phyloP scores from a whole-genome alignment of 75 land plant genomes.

The Sequoiadendron giganteum region DNA sequence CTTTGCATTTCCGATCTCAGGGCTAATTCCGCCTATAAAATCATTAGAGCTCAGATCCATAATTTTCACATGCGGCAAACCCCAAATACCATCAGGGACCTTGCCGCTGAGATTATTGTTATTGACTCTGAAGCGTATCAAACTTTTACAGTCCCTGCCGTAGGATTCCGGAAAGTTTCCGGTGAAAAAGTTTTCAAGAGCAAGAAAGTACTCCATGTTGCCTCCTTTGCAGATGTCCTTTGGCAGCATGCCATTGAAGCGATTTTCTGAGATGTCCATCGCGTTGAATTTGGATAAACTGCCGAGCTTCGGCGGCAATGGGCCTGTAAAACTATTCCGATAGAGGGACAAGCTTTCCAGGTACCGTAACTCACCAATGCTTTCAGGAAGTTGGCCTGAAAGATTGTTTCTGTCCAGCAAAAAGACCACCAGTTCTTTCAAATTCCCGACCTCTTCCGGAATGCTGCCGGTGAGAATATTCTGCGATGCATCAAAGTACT shows the following conservation, averaged over 20 bases:
- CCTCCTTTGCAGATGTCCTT: slow-evolving; percentile 26
- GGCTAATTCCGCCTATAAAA: slow-evolving; percentile 56
- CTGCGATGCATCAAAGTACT: slow-evolving; percentile 57
- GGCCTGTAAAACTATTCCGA: slow-evolving; percentile 58
- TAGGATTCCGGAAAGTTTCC: slow-evolving; percentile 49
- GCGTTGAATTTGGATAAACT: slow-evolving; percentile 35
- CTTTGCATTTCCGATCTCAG: slow-evolving; percentile 41
- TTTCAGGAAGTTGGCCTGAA: slow-evolving; percentile 45
- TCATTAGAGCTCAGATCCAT: slow-evolving; percentile 55
- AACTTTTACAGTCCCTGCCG: slow-evolving; percentile 34
- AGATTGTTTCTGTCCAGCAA: slow-evolving; percentile 52
- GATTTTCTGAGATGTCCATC: slow-evolving; percentile 18
- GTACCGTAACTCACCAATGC: slow-evolving; percentile 18
- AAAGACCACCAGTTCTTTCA: slow-evolving; percentile 30
- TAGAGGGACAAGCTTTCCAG: slow-evolving; percentile 46
- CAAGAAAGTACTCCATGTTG: slow-evolving; percentile 33
- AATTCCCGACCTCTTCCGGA: slow-evolving; percentile 42
- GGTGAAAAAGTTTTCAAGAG: slow-evolving; percentile 48
- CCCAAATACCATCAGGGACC: slow-evolving; percentile 53
- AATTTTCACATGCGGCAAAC: slow-evolving; percentile 54
- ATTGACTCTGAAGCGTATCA: slow-evolving; percentile 53
- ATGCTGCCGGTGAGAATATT: slow-evolving; percentile 55
- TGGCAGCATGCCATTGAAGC: slow-evolving; percentile 27
- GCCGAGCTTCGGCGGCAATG: slow-evolving; percentile 65
- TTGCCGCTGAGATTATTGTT: slow-evolving; percentile 49